These are phyloP conservation scores for Leccinum obscurum DNA, from an alignment of 768 basidiomycete genomes.

Conservation along the genomic window DNA sequence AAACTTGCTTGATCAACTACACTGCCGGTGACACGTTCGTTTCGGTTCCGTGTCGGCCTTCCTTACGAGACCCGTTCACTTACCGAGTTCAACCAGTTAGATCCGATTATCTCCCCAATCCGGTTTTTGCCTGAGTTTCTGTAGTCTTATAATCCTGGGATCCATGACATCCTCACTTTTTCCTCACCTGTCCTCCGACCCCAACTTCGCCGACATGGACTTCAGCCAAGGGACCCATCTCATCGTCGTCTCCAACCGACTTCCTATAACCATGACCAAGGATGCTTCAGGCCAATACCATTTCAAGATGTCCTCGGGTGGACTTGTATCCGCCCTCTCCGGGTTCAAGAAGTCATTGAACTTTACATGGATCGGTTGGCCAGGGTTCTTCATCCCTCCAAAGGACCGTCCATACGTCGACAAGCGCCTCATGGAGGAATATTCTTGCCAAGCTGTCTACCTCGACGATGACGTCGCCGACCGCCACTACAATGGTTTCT, in stretches of 20 bases:
- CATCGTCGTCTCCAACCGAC: constrained; percentile 94
- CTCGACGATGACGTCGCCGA: constrained; percentile 99
- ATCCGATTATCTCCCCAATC: constrained; percentile 39
- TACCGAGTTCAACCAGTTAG: constrained; percentile 7
- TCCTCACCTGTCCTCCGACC: constrained; percentile 23
- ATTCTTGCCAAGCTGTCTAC: constrained; percentile 97
- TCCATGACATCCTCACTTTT: constrained; percentile 31
- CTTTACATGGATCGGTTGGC: constrained; percentile 98
- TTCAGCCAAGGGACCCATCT: constrained; percentile 62
- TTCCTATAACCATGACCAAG: constrained; percentile 94
- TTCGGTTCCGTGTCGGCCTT: not conserved
- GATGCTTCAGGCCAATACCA: constrained; percentile 92
- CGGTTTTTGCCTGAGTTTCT: constrained; percentile 25
- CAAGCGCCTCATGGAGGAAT: constrained; percentile 90
- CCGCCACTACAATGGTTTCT: constrained; percentile 97
- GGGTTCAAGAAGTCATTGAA: constrained; percentile 98
- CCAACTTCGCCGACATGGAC: constrained; percentile 43
- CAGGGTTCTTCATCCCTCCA: constrained; percentile 88
- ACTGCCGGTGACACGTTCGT: not conserved
- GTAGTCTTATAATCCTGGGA: constrained; percentile 27
- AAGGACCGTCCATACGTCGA: constrained; percentile 92
- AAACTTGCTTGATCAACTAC: not conserved
- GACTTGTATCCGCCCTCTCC: constrained; percentile 93
- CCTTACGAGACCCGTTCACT: not conserved
- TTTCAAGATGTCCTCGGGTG: constrained; percentile 99